Evolutionary conservation across 495 filamentous ascomycete genomes (phyloP).

Genomic region (Penicillium antarcticum): DNA sequence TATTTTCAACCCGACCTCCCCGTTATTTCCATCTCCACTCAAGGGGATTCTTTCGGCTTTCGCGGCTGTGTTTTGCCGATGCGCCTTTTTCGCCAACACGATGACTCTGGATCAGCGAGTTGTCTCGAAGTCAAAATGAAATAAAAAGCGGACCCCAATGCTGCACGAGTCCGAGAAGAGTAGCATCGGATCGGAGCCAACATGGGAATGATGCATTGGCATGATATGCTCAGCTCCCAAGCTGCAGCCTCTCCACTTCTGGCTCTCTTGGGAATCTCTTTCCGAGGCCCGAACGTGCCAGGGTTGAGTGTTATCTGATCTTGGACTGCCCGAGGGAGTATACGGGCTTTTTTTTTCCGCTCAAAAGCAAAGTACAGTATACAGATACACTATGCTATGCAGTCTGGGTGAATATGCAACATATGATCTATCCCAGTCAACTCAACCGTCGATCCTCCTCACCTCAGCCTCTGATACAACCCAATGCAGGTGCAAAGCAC

Average conservation of each 20-base stretch:
- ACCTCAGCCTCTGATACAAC: neutral
- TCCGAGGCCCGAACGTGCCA: slow-evolving; percentile 6
- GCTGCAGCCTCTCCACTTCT: slow-evolving; percentile 18
- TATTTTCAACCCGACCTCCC: slow-evolving; percentile 2
- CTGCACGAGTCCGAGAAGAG: slow-evolving; percentile 1
- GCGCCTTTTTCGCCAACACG: slow-evolving; percentile 4
- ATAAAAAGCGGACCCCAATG: neutral
- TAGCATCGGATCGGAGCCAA: slow-evolving; percentile 8
- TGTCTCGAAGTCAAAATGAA: neutral
- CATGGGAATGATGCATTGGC: slow-evolving; percentile 13
- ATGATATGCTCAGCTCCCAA: slow-evolving; percentile 21
- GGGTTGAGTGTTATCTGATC: slow-evolving; percentile 10
- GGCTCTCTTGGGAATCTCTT: neutral
- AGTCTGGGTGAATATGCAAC: neutral
- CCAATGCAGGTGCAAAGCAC: neutral
- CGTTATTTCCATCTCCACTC: slow-evolving; percentile 5
- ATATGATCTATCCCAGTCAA: neutral
- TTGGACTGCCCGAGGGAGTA: neutral
- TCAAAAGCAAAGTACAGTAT: too few species aligned
- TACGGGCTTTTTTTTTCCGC: neutral
- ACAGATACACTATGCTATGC: too few species aligned
- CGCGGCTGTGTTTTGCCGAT: slow-evolving; percentile 12
- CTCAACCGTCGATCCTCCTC: too few species aligned
- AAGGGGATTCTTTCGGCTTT: slow-evolving; percentile 8
- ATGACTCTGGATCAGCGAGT: neutral